Evolutionary conservation across 441 rosid species (phyloP), one percentile per base, ranked within the genome.

Genomic region (Daphne laureola): DNA sequence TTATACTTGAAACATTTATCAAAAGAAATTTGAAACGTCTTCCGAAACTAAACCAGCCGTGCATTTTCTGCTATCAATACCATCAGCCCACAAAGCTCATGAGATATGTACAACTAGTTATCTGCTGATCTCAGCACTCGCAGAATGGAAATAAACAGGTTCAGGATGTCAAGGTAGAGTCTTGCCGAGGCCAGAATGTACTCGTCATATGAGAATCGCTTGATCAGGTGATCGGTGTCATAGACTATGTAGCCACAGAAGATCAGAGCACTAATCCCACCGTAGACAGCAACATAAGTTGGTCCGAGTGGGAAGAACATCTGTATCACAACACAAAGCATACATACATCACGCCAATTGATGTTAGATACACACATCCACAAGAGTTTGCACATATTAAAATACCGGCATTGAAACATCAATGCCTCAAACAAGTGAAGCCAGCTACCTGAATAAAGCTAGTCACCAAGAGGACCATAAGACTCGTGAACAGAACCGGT

Each of bases 231-330:
- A 74, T 87, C 80, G 0, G 98, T 91, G 74, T 91, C 95, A 6
- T 82, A 87, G 17, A 91, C 75, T 18, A 91, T 80, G 81, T 82
- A 91, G 2, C 98, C 96, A 2, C 89, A 73, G 80, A 91, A 91
- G 48, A 91, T 64, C 64, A 91, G 14, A 14, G 96, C 96, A 52
- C 95, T 73, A 31, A 88, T 53, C 62, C 83, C 96, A 41, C 93
- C 87, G 41, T 78, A 83, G 58, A 86, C 58, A 13, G 96, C 93
- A 40, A 65, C 68, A 46, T 93, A 78, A 14, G 86, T 81, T 18
- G 98, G 65, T 16, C 96, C 95, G 27, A 88, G 74, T 1, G 98
- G 98, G 75, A 79, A 88, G 77, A 91, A 68, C 83, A 79, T 68
- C 98, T 91, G 78, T 68, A 70, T 17, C 8, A 55, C 21, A 43